These are phyloP conservation scores for Isoetes taiwanensis DNA, from an alignment of 75 land plant genomes.

Conservation along the genomic window DNA sequence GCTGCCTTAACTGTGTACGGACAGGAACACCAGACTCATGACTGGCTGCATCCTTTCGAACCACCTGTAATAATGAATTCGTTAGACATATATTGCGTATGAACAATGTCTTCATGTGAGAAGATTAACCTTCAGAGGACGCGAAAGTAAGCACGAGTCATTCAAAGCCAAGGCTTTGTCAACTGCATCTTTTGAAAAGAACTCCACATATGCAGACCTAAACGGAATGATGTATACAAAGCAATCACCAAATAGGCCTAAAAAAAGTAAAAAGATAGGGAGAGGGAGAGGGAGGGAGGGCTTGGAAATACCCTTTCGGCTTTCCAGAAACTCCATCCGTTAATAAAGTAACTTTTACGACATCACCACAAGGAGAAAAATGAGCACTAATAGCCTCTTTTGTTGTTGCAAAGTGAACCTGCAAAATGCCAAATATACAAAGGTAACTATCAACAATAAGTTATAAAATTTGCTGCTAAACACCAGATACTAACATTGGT, in stretches of 20 bases:
- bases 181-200: constrained; percentile 61
- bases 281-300: background rate
- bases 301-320: constrained; percentile 62
- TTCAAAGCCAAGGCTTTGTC: constrained; percentile 55
- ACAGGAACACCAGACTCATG: constrained; percentile 9
- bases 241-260: background rate
- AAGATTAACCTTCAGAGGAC: constrained; percentile 59
- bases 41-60: constrained; percentile 17
- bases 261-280: constrained; percentile 1
- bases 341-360: constrained; percentile 49
- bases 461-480: background rate
- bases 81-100: too few species aligned
- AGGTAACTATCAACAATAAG: constrained; percentile 2
- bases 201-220: constrained; percentile 93
- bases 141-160: constrained; percentile 76
- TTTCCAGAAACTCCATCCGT: constrained; percentile 65
- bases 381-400: constrained; percentile 71
- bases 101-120: too few species aligned
- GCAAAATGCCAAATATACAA: background rate
- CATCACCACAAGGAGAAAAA: constrained; percentile 78
- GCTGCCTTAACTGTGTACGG: constrained; percentile 6
- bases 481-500: constrained; percentile 29
- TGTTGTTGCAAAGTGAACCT: constrained; percentile 95
- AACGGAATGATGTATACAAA: background rate
- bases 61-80: constrained; percentile 17